A percentile compares a stretch with the other conserved stretches of the same genome.
Conservation (phyloP, 371 early-diverging fungal genomes). For the Nematocida sp. region DNA sequence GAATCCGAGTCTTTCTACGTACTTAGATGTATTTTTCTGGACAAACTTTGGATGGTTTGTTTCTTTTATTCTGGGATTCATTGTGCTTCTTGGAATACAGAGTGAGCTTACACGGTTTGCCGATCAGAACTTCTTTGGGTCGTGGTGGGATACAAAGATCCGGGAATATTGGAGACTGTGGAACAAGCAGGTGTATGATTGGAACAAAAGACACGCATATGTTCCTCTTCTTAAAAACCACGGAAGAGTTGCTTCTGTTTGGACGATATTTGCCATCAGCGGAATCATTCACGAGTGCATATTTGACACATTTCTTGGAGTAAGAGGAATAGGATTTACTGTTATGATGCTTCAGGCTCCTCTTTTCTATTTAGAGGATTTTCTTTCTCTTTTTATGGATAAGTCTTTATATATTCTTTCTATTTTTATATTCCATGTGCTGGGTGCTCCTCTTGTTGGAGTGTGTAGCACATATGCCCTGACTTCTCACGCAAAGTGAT, state of each 20-base stretch:
- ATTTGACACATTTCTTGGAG: slow-evolving; percentile 71
- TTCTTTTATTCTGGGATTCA: slow-evolving; percentile 31
- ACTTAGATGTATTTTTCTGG: slow-evolving; percentile 38
- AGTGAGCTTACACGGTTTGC: slow-evolving; percentile 81
- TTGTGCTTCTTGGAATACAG: slow-evolving; percentile 25
- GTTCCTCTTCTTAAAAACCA: slow-evolving; percentile 73
- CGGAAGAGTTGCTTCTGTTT: slow-evolving; percentile 72
- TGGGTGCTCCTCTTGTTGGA: slow-evolving; percentile 37
- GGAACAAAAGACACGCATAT: slow-evolving; percentile 83
- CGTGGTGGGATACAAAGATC: slow-evolving; percentile 93
- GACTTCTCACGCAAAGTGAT: no score
- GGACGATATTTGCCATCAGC: slow-evolving; percentile 77
- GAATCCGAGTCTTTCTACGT: neutral
- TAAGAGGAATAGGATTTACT: slow-evolving; percentile 75
- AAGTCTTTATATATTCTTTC: neutral
- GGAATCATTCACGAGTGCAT: slow-evolving; percentile 81
- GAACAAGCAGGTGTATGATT: slow-evolving; percentile 92
- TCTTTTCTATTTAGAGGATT: slow-evolving; percentile 70
- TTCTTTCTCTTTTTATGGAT: neutral
- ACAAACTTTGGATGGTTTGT: slow-evolving; percentile 34
- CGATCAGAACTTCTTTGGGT: slow-evolving; percentile 89
- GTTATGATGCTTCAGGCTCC: slow-evolving; percentile 87
- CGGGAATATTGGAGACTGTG: slow-evolving; percentile 90
- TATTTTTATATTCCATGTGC: slow-evolving; percentile 24
- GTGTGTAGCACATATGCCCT: no score